phyloP scores from a whole-genome alignment of 352 stramenopile genomes.

The Thalassiosira livingstoniorum region DNA sequence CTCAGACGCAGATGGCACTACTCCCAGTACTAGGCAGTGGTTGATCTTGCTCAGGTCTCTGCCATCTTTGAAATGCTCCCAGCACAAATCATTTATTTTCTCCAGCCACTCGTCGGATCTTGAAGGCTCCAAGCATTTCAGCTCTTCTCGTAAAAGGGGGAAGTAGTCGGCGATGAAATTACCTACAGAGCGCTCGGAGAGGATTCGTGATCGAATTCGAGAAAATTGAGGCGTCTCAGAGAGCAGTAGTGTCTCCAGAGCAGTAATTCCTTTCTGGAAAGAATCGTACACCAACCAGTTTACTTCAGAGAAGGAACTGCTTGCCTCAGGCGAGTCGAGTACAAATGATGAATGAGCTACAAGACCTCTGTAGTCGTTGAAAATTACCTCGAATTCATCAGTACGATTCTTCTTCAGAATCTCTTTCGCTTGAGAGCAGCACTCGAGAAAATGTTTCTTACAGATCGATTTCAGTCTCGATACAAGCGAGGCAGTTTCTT shows the following conservation, averaged over 20 bases:
- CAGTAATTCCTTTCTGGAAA: constrained; percentile 29
- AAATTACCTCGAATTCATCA: constrained; percentile 62
- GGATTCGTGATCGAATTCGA: constrained; percentile 46
- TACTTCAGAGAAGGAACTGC: constrained; percentile 46
- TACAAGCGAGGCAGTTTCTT: constrained; percentile 7
- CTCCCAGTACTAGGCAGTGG: constrained; percentile 55
- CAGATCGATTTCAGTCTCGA: constrained; percentile 15
- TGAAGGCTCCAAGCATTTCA: constrained; percentile 27
- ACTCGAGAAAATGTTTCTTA: constrained; percentile 34
- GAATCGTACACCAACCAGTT: constrained; percentile 63
- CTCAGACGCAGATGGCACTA: constrained; percentile 57
- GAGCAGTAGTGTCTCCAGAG: constrained; percentile 2
- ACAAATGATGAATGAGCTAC: constrained; percentile 46
- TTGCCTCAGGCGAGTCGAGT: constrained; percentile 16
- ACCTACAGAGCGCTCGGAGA: constrained; percentile 47
- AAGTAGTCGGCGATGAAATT: constrained; percentile 63
- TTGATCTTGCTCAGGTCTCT: constrained; percentile 66
- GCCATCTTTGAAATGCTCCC: constrained; percentile 55
- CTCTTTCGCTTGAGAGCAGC: constrained; percentile 43
- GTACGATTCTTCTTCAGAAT: constrained; percentile 28
- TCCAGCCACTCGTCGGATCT: constrained; percentile 56
- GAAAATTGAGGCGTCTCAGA: constrained; percentile 57
- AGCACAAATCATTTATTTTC: constrained; percentile 56
- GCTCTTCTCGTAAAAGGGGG: constrained; percentile 66
- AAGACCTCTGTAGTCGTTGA: constrained; percentile 62